Evolutionary conservation across 106 monocot genomes (phyloP), one percentile per base, ranked within the genome.

Genomic region (Vanilla planifolia): DNA sequence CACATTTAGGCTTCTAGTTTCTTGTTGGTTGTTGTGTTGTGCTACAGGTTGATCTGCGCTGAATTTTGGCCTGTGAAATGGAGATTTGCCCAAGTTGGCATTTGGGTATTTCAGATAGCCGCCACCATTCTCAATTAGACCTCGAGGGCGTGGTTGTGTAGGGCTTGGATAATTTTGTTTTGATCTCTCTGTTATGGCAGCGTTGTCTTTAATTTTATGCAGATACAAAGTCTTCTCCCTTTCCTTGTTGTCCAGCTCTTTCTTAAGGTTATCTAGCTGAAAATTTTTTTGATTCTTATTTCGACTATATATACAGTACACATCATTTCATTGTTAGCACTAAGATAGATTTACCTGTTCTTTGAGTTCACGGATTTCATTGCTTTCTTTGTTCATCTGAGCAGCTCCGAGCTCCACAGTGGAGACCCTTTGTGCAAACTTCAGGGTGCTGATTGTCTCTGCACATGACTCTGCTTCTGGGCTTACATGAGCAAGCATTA

Each of bases 401-500:
- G 90, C 86, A 59, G 80, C 63, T 20, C 95, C 95, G 63, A 96
- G 85, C 64, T 96, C 90, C 20, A 90, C 90, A 33, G 71, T 79
- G 17, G 95, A 80, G 3, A 73, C 86, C 43, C 95, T 83, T 42
- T 96, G 86, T 2, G 95, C 95, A 76, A 96, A 96, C 50, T 90
- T 96, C 61, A 96, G 43, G 13, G 95, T 90, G 60, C 90, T 86
- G 8, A 90, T 55, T 32, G 95, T 87, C 55, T 95, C 95, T 4
- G 62, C 61, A 55, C 72, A 75, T 27, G 68, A 90, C 33, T 87
- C 83, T 14, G 69, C 74, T 64, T 90, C 95, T 2, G 95, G 90
- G 60, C 86, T 96, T 30, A 90, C 73, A 63, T 96, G 95, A 29
- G 81, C 90, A 72, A 96, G 73, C 86, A 96, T 96, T 63, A 96